phyloP scores from a whole-genome alignment of 345 rosid species.

The Citrus medica region DNA sequence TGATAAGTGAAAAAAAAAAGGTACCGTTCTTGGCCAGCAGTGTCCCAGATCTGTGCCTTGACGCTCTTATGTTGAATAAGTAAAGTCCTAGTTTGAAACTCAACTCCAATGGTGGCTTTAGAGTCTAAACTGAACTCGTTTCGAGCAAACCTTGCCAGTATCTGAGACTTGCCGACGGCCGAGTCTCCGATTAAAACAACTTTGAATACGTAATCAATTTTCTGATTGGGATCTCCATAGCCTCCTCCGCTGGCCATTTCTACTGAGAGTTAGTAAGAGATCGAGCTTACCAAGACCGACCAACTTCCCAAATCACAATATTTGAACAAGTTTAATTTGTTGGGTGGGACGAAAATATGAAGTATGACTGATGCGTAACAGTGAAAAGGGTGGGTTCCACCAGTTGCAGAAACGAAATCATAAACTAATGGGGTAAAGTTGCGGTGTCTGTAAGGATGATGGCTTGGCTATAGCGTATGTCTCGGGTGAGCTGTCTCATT shows the following conservation, averaged over 20 bases:
- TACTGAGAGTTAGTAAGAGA: background rate
- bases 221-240: constrained; percentile 55
- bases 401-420: background rate
- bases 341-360: too few species aligned
- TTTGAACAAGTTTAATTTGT: background rate
- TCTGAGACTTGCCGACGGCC: constrained; percentile 88
- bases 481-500: constrained; percentile 17
- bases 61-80: constrained; percentile 70
- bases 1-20: background rate
- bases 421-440: background rate
- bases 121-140: constrained; percentile 88
- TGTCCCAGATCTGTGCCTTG: constrained; percentile 99
- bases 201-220: constrained; percentile 78
- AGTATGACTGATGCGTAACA: background rate
- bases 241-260: constrained; percentile 62
- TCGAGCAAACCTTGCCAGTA: constrained; percentile 77
- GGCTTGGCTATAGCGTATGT: constrained; percentile 10
- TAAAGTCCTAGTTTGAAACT: constrained; percentile 82
- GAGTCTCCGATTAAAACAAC: constrained; percentile 93
- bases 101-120: constrained; percentile 92
- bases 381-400: background rate
- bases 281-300: background rate
- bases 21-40: constrained; percentile 94
- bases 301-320: background rate
- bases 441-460: background rate